phyloP scores from a whole-genome alignment of 306 rosid genomes.

The Cucurbita pepo region DNA sequence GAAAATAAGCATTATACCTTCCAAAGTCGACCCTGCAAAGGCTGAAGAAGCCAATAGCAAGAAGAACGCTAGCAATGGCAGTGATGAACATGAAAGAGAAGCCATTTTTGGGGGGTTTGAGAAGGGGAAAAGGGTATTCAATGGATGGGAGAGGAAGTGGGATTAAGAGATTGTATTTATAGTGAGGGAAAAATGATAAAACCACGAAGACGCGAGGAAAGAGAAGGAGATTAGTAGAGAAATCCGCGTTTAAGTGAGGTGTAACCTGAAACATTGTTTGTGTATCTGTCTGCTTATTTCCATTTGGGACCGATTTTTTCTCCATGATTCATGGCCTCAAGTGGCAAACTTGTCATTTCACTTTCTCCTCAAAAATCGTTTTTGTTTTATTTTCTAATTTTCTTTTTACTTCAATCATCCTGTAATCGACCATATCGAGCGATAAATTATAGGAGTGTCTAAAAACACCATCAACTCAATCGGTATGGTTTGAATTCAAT shows the following conservation, averaged over 20 bases:
- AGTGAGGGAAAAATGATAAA: constrained; percentile 4
- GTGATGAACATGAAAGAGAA: constrained; percentile 5
- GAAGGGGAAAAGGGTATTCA: too few relatives aligned
- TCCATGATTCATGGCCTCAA: constrained; percentile 36
- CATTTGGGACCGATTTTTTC: constrained; percentile 20
- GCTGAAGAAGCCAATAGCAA: constrained; percentile 28
- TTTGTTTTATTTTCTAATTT: background rate
- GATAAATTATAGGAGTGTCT: too few relatives aligned
- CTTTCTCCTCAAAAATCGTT: background rate
- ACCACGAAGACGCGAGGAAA: constrained; percentile 7
- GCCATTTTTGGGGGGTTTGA: constrained; percentile 27
- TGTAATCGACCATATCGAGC: too few relatives aligned
- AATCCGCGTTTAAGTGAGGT: constrained; percentile 21
- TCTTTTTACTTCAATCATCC: too few relatives aligned
- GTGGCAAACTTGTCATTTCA: background rate
- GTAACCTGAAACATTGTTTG: background rate
- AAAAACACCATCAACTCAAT: too few relatives aligned
- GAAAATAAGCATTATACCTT: constrained; percentile 27
- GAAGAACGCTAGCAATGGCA: constrained; percentile 14
- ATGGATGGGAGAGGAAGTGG: too few relatives aligned
- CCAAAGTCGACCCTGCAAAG: constrained; percentile 27
- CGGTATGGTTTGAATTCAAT: too few relatives aligned
- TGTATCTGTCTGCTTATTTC: constrained; percentile 14
- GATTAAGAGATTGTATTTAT: constrained; percentile 15
- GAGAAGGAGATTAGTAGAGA: constrained; percentile 16